These are phyloP conservation scores for Magnusiomyces sp. DNA, from an alignment of 1,139 yeast genomes.

Conservation along the genomic window DNA sequence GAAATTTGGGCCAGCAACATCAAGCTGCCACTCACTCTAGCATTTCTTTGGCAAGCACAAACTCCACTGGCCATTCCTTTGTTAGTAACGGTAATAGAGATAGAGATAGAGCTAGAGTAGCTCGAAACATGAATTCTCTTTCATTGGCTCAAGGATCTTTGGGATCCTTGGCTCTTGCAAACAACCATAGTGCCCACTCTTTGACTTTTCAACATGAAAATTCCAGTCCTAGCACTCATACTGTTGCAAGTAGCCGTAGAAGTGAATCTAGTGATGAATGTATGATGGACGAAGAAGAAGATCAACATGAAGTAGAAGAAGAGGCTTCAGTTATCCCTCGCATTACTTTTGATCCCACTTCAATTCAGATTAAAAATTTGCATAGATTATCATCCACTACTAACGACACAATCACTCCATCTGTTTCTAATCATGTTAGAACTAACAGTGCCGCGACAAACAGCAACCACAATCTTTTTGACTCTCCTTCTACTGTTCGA, in stretches of 20 bases:
- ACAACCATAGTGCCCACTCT: too few species aligned
- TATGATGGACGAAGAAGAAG: neutral
- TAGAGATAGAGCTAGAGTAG: constrained; percentile 16
- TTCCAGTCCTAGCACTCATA: too few species aligned
- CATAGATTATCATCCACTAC: constrained; percentile 9
- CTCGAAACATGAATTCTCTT: constrained; percentile 15
- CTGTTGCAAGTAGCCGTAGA: too few species aligned
- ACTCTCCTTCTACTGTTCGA: constrained; percentile 4
- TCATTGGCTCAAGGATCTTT: constrained; percentile 8
- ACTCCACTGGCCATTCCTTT: constrained; percentile 5
- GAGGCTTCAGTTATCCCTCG: constrained; percentile 1
- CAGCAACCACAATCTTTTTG: too few species aligned
- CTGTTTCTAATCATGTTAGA: neutral
- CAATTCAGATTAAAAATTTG: neutral
- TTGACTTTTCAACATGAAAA: too few species aligned
- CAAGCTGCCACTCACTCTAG: constrained; percentile 16
- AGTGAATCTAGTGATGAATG: too few species aligned
- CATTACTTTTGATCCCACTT: neutral
- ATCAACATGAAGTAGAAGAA: neutral
- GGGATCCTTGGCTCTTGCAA: neutral
- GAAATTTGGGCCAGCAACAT: constrained; percentile 13
- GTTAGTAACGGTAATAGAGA: constrained; percentile 14
- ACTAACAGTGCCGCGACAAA: too few species aligned
- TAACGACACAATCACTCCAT: constrained; percentile 12
- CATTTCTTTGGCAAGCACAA: constrained; percentile 15